phyloP scores from a whole-genome alignment of 1,139 yeast genomes.

The Geotrichum reessii region DNA sequence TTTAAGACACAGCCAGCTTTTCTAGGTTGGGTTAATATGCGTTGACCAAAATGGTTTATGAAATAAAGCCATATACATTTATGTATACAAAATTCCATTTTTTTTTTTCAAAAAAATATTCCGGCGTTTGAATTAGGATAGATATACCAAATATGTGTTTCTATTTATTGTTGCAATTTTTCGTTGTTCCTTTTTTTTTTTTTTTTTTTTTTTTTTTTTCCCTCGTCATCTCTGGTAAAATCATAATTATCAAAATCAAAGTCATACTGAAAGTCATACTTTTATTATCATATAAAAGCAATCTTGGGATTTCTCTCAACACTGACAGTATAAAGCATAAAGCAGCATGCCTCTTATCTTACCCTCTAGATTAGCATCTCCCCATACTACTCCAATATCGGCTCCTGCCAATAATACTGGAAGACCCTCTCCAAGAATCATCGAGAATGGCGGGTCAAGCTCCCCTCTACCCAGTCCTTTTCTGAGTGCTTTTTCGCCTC shows the following conservation, averaged over 20 bases:
- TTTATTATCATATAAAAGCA: no score
- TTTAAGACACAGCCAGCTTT: no score
- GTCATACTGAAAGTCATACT: no score
- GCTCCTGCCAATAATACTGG: neutral
- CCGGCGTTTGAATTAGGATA: neutral
- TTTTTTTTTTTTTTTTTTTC: neutral
- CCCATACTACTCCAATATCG: constrained; percentile 1
- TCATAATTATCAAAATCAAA: no score
- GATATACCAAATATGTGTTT: neutral
- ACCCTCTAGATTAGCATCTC: constrained; percentile 3
- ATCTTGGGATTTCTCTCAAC: neutral
- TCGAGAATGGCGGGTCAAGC: neutral
- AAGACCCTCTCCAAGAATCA: neutral
- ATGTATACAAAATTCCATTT: neutral
- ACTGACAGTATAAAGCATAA: neutral
- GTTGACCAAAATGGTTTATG: neutral
- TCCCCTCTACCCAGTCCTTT: constrained; percentile 6
- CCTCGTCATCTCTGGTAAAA: no score
- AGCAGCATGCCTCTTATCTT: constrained; percentile 2
- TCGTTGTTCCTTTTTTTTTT: neutral
- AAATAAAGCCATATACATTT: neutral
- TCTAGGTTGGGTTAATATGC: neutral
- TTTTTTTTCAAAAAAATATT: neutral
- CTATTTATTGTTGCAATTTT: neutral
- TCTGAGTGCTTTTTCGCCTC: neutral